Evolutionary conservation across 2,329 filamentous ascomycete species (phyloP), one percentile per base, ranked within the genome.

Genomic region (Zymoseptoria ardabiliae): DNA sequence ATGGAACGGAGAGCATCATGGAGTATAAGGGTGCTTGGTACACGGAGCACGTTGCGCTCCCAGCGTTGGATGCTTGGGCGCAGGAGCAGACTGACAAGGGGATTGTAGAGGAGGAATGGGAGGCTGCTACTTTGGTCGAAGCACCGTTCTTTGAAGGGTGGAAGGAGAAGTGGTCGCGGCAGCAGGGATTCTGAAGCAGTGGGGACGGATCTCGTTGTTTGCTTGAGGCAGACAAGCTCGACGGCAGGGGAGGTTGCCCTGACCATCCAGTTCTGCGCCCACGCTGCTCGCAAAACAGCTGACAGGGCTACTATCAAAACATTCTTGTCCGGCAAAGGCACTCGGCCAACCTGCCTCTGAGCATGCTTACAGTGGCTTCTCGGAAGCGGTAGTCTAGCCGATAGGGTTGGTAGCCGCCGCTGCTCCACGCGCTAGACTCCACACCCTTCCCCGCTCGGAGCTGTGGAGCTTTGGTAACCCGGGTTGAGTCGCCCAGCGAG

Each of bases 21-120:
- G 81, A 86, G 66, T 94, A 94, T 69, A 95, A 95, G 76, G 84
- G 81, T n/a, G 88, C 86, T 0, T 90, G 87, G 85, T 88, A 92
- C 73, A 85, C 87, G 1, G 85, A 92, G 71, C 87, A 91, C 73
- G 81, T 91, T 0, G 82, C 85, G 0, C 76, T 90, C 54, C 87
- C 88, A 0, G 79, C 79, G 0, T 68, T 94, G 61, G 81, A 85
- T 66, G 70, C 76, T 63, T 94, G 83, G 76, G 82, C 82, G 50
- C 75, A 73, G 52, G 86, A 89, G 72, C 90, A 96, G 74, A 75
- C 84, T 9, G 79, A 82, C 53, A 80, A 77, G 9, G 87, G 87
- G 0, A 11, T 30, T 4, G 77, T 89, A 4, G 77, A 81, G 55
- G 74, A 76, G 60, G 79, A 80, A 20, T 92, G 88, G 89, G 79